A percentile compares a stretch with the other conserved stretches of the same genome.
These are phyloP conservation scores for Colletotrichum somersetense DNA, from an alignment of 2,329 filamentous ascomycete genomes.

Conservation along the genomic window DNA sequence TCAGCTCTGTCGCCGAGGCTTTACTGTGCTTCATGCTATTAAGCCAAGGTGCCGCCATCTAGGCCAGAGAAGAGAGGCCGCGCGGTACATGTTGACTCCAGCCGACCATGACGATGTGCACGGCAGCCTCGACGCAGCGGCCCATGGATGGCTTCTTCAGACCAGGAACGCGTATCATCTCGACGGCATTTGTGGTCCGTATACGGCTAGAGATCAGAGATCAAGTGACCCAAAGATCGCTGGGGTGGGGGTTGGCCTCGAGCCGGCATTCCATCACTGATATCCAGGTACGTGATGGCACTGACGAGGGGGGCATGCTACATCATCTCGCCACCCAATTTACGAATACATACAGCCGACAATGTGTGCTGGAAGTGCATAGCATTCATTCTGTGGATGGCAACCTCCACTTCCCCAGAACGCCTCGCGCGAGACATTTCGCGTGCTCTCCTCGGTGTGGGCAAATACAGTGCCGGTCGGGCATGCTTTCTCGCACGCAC, in stretches of 20 bases:
- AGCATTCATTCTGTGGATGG: conserved; percentile 8
- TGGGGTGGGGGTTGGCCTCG: neutral
- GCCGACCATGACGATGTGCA: neutral
- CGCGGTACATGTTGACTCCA: neutral
- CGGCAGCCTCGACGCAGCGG: neutral
- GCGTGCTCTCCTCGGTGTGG: conserved; percentile 3
- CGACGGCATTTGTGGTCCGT: conserved; percentile 7
- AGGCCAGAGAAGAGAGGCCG: neutral
- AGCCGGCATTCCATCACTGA: conserved; percentile 28
- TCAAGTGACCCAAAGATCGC: conserved; percentile 21
- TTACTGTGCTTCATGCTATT: conserved; percentile 4
- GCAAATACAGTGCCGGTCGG: conserved; percentile 16
- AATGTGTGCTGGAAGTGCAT: neutral
- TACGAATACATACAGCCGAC: neutral
- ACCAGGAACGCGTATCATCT: conserved; percentile 18
- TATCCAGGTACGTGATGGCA: conserved; percentile 2
- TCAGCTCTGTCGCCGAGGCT: conserved; percentile 16
- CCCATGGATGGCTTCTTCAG: neutral
- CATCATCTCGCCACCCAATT: conserved; percentile 27
- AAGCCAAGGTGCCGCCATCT: conserved; percentile 12
- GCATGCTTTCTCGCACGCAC: conserved; percentile 18
- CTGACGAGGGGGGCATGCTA: conserved; percentile 23
- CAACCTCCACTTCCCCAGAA: conserved; percentile 18
- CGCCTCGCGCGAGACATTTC: conserved; percentile 12
- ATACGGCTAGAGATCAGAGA: conserved; percentile 34